These are phyloP conservation scores for Zizania latifolia DNA, from an alignment of 176 grass and related monocot genomes.

Conservation along the genomic window DNA sequence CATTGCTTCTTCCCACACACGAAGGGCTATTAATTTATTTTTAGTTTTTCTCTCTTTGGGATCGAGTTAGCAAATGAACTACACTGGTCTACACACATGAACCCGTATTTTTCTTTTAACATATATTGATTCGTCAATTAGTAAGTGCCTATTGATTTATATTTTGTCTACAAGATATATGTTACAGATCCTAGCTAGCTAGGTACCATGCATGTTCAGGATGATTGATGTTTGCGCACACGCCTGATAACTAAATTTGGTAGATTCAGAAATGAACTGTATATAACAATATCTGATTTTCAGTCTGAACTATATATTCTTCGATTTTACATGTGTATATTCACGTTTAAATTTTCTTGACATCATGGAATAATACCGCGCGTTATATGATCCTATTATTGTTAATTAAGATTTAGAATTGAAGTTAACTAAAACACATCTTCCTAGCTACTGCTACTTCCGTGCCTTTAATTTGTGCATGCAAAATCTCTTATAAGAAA, in stretches of 20 bases:
- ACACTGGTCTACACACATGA: no score
- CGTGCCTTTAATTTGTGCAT: neutral
- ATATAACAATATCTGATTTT: neutral
- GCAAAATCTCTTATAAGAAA: neutral
- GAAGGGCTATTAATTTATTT: neutral
- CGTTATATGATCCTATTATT: neutral
- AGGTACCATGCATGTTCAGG: neutral
- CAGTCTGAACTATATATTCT: neutral
- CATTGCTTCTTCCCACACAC: neutral
- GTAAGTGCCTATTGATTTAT: neutral
- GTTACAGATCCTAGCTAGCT: neutral
- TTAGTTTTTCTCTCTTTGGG: neutral
- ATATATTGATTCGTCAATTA: neutral
- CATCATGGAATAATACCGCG: conserved; percentile 30
- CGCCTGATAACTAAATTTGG: neutral
- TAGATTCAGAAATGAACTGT: neutral
- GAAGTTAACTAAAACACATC: neutral
- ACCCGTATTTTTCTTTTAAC: neutral
- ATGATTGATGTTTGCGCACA: neutral
- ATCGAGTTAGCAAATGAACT: neutral
- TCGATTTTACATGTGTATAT: neutral
- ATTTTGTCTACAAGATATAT: neutral
- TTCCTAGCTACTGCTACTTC: neutral
- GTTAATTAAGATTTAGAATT: neutral
- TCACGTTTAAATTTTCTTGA: neutral